These are phyloP conservation scores for Epicoccum sorghinum DNA, from an alignment of 2,329 filamentous ascomycete genomes.

Conservation along the genomic window DNA sequence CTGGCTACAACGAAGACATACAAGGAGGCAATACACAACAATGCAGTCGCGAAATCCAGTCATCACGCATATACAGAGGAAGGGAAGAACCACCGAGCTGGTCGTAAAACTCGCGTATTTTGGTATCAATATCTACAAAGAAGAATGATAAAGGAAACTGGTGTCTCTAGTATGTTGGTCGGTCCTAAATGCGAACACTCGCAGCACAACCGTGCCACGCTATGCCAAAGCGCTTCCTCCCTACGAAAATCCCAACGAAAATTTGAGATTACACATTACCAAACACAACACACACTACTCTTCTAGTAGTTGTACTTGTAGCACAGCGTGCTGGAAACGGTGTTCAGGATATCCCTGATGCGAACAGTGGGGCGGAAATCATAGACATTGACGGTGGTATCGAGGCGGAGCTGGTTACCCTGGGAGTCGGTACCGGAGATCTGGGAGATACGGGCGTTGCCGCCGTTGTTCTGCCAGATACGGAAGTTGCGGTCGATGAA, in stretches of 20 bases:
- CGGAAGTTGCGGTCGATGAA: constrained; percentile 59
- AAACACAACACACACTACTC: not conserved
- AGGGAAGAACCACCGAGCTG: not conserved
- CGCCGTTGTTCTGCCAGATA: constrained; percentile 49
- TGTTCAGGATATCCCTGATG: constrained; percentile 42
- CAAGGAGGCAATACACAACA: no score
- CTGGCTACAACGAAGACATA: no score
- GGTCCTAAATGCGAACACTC: not conserved
- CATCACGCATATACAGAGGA: not conserved
- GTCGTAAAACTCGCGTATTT: not conserved
- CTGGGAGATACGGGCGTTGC: constrained; percentile 24
- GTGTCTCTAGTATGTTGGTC: no score
- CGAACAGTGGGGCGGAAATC: constrained; percentile 34
- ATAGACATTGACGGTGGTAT: constrained; percentile 36
- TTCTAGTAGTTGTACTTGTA: constrained; percentile 47
- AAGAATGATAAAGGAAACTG: not conserved
- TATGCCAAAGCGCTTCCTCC: not conserved
- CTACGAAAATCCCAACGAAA: not conserved
- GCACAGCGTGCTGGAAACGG: constrained; percentile 32
- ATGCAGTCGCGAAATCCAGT: no score
- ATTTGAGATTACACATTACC: not conserved
- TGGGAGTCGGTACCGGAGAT: constrained; percentile 50
- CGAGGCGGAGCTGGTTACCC: constrained; percentile 33
- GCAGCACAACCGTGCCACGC: not conserved
- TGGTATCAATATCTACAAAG: constrained; percentile 9